Base-by-base conservation (phyloP, 495 filamentous ascomycete genomes). In the Penicillium goetzii region DNA sequence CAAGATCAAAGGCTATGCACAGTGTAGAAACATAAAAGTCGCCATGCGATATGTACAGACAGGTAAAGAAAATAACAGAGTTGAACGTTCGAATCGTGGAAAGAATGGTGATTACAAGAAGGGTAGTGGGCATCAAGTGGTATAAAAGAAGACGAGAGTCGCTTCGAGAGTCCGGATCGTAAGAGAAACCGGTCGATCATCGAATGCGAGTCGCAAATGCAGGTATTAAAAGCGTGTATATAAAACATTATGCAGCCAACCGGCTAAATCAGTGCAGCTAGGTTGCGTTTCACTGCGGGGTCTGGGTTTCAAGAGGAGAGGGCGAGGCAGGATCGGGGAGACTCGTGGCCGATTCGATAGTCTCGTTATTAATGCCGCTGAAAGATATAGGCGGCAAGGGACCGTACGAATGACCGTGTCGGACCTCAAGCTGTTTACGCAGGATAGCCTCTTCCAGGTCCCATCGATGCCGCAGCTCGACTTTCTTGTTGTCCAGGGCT, bases 391-490 rank as follows among this genome's bases (percentile, higher is more conserved):
- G 70, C 4, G 76, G 73, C 50, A 89, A 66, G 0, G 79, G 76
- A 0, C 78, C 85, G 67, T 84, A 90, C 52, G 60, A 67, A 43
- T 80, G 64, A 4, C 78, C 83, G 55, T 79, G 73, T 64, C 77
- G 68, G 17, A 69, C 66, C 72, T 90, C 88, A 33, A 90, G 67
- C 68, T 85, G 83, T 60, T 80, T 83, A 23, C 88, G 80, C 66
- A 88, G 61, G 26, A 92, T 83, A 62, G 88, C 87, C 61, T 82
- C 84, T 60, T 83, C 83, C n/a, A 92, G 63, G 57, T 76, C 72
- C 90, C 90, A 92, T 47, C 88, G 76, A 45, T 70, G 72, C 25
- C 75, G 71, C 9, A 93, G 68, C 52, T 73, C 77, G 2, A 64
- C 71, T 73, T 81, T 84, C 63, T 86, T 83, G 43, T 77, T 74